Evolutionary conservation across 1,139 yeast genomes (phyloP).

Genomic region (Lipomyces yarrowii): DNA sequence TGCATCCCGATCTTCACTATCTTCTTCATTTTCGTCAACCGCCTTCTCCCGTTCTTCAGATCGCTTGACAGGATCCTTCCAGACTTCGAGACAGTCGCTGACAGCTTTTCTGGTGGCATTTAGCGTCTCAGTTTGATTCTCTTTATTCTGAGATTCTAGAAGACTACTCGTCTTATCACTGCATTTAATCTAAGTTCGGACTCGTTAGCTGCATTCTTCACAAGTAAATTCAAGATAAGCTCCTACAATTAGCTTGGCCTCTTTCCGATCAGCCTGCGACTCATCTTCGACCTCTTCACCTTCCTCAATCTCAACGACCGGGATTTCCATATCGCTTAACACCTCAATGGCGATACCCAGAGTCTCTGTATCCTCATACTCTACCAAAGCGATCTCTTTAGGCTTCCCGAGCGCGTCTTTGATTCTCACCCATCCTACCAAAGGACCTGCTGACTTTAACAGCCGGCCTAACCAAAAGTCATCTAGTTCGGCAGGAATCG

Average conservation of each 20-base stretch:
- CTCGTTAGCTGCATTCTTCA: not conserved
- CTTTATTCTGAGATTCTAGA: not conserved
- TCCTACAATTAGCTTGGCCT: conserved; percentile 22
- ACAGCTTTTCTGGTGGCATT: not conserved
- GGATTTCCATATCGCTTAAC: conserved; percentile 29
- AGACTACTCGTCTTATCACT: conserved; percentile 1
- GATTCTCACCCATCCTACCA: conserved; percentile 35
- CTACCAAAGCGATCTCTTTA: conserved; percentile 32
- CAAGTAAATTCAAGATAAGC: not conserved
- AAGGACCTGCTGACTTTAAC: conserved; percentile 35
- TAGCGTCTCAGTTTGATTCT: not conserved
- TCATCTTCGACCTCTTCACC: conserved; percentile 30
- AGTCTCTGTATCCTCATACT: conserved; percentile 31
- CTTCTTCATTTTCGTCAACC: conserved; percentile 19
- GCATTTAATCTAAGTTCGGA: not conserved
- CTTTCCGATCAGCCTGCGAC: conserved; percentile 18
- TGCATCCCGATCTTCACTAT: conserved; percentile 7
- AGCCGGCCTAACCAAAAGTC: conserved; percentile 37
- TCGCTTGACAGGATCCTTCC: conserved; percentile 32
- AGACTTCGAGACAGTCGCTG: conserved; percentile 10
- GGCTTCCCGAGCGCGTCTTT: conserved; percentile 32
- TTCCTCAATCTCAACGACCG: conserved; percentile 30
- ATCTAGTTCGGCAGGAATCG: conserved; percentile 40
- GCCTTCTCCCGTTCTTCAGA: conserved; percentile 24
- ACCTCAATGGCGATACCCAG: conserved; percentile 30